phyloP scores from a whole-genome alignment of 2,329 filamentous ascomycete genomes.

The Pseudogymnoascus sp. region DNA sequence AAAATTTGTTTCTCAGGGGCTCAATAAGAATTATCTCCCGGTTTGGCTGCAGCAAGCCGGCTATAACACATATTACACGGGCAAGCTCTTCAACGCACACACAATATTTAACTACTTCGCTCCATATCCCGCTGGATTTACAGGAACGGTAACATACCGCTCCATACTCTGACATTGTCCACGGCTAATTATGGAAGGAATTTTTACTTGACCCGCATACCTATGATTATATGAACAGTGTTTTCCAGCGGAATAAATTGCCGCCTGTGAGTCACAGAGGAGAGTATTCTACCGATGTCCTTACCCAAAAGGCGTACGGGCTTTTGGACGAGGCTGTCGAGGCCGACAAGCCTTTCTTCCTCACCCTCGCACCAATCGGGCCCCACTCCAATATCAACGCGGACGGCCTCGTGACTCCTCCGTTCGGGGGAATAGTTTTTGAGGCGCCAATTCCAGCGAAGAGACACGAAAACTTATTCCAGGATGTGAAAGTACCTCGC shows the following conservation, averaged over 20 bases:
- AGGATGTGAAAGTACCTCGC: slow-evolving; percentile 51
- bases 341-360: slow-evolving; percentile 54
- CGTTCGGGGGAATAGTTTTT: not conserved
- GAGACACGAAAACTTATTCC: slow-evolving; percentile 56
- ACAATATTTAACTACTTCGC: slow-evolving; percentile 52
- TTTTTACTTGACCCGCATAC: slow-evolving; percentile 60
- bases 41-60: slow-evolving; percentile 63
- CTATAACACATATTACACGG: slow-evolving; percentile 65
- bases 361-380: slow-evolving; percentile 57
- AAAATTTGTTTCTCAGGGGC: slow-evolving; percentile 57
- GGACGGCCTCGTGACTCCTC: slow-evolving; percentile 28
- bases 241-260: slow-evolving; percentile 53
- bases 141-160: slow-evolving; percentile 30
- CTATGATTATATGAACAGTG: slow-evolving; percentile 60
- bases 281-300: slow-evolving; percentile 43
- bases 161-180: slow-evolving; percentile 42
- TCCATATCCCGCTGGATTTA: slow-evolving; percentile 52
- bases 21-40: slow-evolving; percentile 61
- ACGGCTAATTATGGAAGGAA: slow-evolving; percentile 35
- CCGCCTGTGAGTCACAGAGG: slow-evolving; percentile 48
- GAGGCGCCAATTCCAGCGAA: slow-evolving; percentile 48
- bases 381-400: slow-evolving; percentile 51
- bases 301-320: slow-evolving; percentile 49
- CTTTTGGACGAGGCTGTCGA: slow-evolving; percentile 55
- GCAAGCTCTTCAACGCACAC: slow-evolving; percentile 64